Base-by-base conservation (phyloP, 2,329 filamentous ascomycete species). In the Pochonia chlamydosporia region DNA sequence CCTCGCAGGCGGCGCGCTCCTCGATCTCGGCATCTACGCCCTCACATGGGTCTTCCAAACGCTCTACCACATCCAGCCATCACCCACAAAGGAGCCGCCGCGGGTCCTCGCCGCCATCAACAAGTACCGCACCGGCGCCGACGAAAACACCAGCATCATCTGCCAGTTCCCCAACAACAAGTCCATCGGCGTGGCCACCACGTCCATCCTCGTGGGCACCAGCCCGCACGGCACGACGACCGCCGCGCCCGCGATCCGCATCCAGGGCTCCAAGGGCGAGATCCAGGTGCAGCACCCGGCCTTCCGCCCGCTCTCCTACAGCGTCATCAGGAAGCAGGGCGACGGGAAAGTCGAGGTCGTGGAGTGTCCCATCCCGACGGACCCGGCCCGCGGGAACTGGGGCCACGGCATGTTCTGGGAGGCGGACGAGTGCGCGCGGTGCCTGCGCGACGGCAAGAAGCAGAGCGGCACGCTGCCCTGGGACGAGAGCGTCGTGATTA, bases 401-500 rank as follows among this genome's bases (percentile, higher is more conserved):
- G 89, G 88, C 10, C 84, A 89, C 54, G 89, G 89, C 43, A 93
- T 95, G 87, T 93, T 89, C 69, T 92, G 85, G 85, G 86, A 91
- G 64, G 88, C 88, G 1, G 87, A 91, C 63, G 87, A 89, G 71
- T 85, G 81, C 54, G 87, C 84, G 24, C 75, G 83, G 40, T 88
- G 85, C 55, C 61, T 95, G 48, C 74, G 85, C 37, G 89, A 93
- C 62, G 87, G 89, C 20, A 82, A 81, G 67, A 78, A 84, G 59
- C 84, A 95, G 72, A 89, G 88, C 62, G 75, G 78, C 41, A 76
- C 76, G 11, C 69, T 93, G 66, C 81, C 84, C 18, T 79, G 81
- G 72, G 75, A 80, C 40, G 90, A 96, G 75, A 92, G 85, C 60
- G 73, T 95, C 46, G 76, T 83, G 42, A 89, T 96, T 53, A 95